These are phyloP conservation scores for Fusarium chaquense DNA, from an alignment of 2,329 filamentous ascomycete species.

Conservation along the genomic window DNA sequence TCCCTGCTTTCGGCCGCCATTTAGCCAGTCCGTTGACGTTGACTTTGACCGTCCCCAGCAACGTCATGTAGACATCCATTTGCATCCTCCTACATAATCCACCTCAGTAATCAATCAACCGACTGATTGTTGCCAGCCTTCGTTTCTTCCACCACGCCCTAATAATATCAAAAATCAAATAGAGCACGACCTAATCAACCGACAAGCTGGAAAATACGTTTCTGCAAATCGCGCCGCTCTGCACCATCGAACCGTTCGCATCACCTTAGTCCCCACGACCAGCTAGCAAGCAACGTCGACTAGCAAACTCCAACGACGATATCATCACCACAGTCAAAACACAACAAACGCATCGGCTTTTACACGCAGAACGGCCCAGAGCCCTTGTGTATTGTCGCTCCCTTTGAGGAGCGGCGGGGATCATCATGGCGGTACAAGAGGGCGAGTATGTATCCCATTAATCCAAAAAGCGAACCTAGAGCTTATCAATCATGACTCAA, in stretches of 20 bases:
- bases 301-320: slow-evolving; percentile 7
- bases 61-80: slow-evolving; percentile 45
- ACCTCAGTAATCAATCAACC: slow-evolving; percentile 25
- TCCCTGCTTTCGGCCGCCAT: slow-evolving; percentile 1
- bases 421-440: slow-evolving; percentile 67
- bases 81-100: slow-evolving; percentile 32
- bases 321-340: slow-evolving; percentile 10
- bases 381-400: slow-evolving; percentile 32
- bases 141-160: slow-evolving; percentile 7
- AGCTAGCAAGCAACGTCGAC: background rate
- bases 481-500: slow-evolving; percentile 31
- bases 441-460: slow-evolving; percentile 57
- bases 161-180: background rate
- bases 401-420: slow-evolving; percentile 27
- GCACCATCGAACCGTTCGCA: slow-evolving; percentile 13
- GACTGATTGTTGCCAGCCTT: slow-evolving; percentile 9
- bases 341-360: slow-evolving; percentile 14
- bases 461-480: background rate
- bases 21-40: slow-evolving; percentile 20
- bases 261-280: background rate
- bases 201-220: background rate
- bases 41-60: slow-evolving; percentile 33
- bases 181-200: background rate
- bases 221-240: background rate
- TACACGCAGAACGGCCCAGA: slow-evolving; percentile 17